A percentile compares a stretch with the other conserved stretches of the same genome.
These are phyloP conservation scores for Torrubiella hemipterigena DNA, from an alignment of 2,329 filamentous ascomycete species.

Conservation along the genomic window DNA sequence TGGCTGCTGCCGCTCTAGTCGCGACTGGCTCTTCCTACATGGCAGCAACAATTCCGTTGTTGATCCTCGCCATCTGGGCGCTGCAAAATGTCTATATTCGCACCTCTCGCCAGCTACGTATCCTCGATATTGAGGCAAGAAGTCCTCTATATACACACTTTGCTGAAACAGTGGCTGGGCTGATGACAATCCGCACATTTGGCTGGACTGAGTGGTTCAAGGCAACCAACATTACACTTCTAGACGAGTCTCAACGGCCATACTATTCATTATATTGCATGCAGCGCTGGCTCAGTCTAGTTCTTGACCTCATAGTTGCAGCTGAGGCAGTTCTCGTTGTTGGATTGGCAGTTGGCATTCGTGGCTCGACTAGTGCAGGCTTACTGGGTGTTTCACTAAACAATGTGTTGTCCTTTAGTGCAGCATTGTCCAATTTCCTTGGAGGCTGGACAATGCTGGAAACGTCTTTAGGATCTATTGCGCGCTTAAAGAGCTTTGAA, in stretches of 20 bases:
- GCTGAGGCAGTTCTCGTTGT: constrained; percentile 7
- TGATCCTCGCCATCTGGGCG: background rate
- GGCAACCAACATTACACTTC: constrained; percentile 23
- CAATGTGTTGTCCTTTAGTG: constrained; percentile 12
- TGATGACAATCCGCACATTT: constrained; percentile 34
- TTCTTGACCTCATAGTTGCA: constrained; percentile 27
- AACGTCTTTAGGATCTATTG: constrained; percentile 13
- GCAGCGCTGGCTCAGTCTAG: constrained; percentile 36
- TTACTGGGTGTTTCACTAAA: constrained; percentile 7
- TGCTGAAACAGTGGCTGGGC: constrained; percentile 29
- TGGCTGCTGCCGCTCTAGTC: constrained; percentile 1
- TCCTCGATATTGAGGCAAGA: constrained; percentile 22
- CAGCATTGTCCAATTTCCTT: constrained; percentile 11
- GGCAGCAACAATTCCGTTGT: constrained; percentile 1
- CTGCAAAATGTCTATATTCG: constrained; percentile 11
- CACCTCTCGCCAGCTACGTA: constrained; percentile 20
- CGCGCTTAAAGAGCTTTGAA: constrained; percentile 11
- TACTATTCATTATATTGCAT: constrained; percentile 37
- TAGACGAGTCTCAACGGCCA: constrained; percentile 34
- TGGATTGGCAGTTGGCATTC: constrained; percentile 22
- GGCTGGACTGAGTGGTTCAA: constrained; percentile 29
- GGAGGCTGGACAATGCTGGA: constrained; percentile 15
- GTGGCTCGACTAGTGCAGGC: constrained; percentile 6
- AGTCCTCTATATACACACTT: constrained; percentile 20
- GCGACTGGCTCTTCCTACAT: constrained; percentile 1